Evolutionary conservation across 768 basidiomycete genomes (phyloP).

Genomic region (Termitomyces sp.): DNA sequence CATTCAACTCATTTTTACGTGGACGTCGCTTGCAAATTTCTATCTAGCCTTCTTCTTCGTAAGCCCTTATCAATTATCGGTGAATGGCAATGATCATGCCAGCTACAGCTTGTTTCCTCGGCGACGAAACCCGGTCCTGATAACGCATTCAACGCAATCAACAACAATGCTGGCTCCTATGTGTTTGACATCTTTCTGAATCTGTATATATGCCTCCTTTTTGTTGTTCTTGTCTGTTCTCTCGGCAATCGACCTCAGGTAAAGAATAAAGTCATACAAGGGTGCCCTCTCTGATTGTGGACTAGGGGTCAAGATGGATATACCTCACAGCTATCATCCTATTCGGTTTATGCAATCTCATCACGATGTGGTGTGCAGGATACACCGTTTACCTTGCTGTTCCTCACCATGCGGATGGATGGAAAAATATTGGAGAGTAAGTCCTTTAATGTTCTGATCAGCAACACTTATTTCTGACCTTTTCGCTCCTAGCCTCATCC

Average conservation of each 20-base stretch:
- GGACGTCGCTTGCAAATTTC: slow-evolving; percentile 92
- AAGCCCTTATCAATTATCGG: slow-evolving; percentile 24
- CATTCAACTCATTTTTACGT: slow-evolving; percentile 86
- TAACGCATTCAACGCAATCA: slow-evolving; percentile 84
- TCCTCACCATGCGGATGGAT: slow-evolving; percentile 68
- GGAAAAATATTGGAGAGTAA: slow-evolving; percentile 71
- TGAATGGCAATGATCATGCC: neutral
- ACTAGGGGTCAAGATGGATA: slow-evolving; percentile 80
- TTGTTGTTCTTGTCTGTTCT: slow-evolving; percentile 80
- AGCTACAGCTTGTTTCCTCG: slow-evolving; percentile 67
- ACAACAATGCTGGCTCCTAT: slow-evolving; percentile 61
- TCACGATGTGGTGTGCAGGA: slow-evolving; percentile 87
- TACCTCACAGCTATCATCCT: slow-evolving; percentile 73
- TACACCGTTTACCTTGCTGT: slow-evolving; percentile 86
- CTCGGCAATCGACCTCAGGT: slow-evolving; percentile 86
- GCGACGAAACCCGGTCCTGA: slow-evolving; percentile 54
- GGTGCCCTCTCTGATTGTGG: neutral
- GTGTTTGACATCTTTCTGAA: slow-evolving; percentile 77
- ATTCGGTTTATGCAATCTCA: slow-evolving; percentile 75
- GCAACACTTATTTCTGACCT: neutral
- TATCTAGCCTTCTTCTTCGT: slow-evolving; percentile 95
- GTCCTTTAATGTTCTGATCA: slow-evolving; percentile 19
- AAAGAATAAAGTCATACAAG: slow-evolving; percentile 6
- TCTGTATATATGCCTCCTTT: slow-evolving; percentile 83
- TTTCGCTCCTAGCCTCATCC: slow-evolving; percentile 46